Evolutionary conservation across 257 asterid species (phyloP), one percentile per base, ranked within the genome.

Genomic region (Cynanchum wilfordii): DNA sequence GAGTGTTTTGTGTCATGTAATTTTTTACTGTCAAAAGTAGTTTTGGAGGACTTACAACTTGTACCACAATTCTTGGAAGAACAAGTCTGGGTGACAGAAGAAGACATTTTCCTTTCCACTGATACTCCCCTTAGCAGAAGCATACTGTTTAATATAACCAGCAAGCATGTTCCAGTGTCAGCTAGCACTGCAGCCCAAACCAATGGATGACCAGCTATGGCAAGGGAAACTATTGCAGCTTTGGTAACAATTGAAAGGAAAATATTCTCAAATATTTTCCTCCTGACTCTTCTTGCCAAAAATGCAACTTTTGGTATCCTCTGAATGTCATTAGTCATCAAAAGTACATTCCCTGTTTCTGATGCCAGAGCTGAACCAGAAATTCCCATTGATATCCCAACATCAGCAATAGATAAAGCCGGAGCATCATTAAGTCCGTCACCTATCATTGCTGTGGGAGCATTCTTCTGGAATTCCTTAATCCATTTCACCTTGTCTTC

Each of bases 301-400:
- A 49, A 75, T 9, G 66, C 57, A 13, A 93, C 95, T 75, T 82
- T 82, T 0, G 97, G 90, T 54, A 93, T 86, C 27, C 82, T 85
- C 64, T 78, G 85, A 8, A 93, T 86, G 85, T 93, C 98, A 58
- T 93, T 90, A 3, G 98, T 81, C 94, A 90, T 89, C 0, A 93
- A 91, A 11, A 90, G 81, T 2, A 93, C 49, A 50, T 88, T 86
- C 1, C 97, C 97, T 0, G 97, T 83, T 60, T 90, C 98, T 1
- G 89, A 85, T 15, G 97, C 97, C 0, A 93, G 90, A 0, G 96
- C 89, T 0, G 98, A 93, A 45, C 98, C 98, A 0, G 96, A 87
- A 25, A 93, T 82, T 0, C 98, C 98, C 98, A 93, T 93, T 2
- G 98, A 89, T 69, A 93, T 89, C 15, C 98, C 98, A 3, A 93